Base-by-base conservation (phyloP, 2,329 filamentous ascomycete genomes). In the Aspergillus quadrilineatus region DNA sequence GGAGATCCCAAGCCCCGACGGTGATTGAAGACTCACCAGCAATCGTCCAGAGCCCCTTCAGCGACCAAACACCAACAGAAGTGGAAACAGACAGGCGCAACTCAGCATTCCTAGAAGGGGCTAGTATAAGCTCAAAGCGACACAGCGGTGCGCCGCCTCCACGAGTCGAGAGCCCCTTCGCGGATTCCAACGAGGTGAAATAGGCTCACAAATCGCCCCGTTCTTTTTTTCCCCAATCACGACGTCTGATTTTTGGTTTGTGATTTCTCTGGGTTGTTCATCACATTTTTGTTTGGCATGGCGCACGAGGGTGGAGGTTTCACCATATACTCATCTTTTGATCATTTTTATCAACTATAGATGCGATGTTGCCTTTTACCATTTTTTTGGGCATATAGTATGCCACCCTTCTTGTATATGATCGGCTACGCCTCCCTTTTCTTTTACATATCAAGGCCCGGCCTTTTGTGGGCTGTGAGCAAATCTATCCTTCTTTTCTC, bases 121-220 rank as follows among this genome's bases (percentile, higher is more conserved):
- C 58, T n/a, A 63, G 63, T 32, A 71, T 73, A 17, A 70, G 62
- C 34, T 71, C 74, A 15, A 70, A 66, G 51, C 66, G 69, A 47
- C 70, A 57, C 64, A 67, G 55, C 64, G 69, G 61, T 60, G 66
- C 56, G 50, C 67, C 63, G 29, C 67, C 62, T 42, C 60, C 60
- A 37, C 70, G 69, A 56, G 72, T 67, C 43, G 68, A 69, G 58
- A 77, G 75, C 57, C 76, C 76, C 4, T 78, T 78, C 60, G 76
- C 74, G 14, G 76, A 78, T 57, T 69, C 67, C 15, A 75, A 78
- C 60, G 76, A 77, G 64, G 67, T 78, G 43, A 70, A 71, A 72
- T 72, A 55, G 69, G 51, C 42, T 15, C 32, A 12, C 3, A 22
- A 22, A 22, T 43, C 26, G 7, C 42, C 36, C 46, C 32, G 32